Evolutionary conservation across 306 rosid genomes (phyloP), one percentile per base, ranked within the genome.

Genomic region (Gleditsia sinensis): DNA sequence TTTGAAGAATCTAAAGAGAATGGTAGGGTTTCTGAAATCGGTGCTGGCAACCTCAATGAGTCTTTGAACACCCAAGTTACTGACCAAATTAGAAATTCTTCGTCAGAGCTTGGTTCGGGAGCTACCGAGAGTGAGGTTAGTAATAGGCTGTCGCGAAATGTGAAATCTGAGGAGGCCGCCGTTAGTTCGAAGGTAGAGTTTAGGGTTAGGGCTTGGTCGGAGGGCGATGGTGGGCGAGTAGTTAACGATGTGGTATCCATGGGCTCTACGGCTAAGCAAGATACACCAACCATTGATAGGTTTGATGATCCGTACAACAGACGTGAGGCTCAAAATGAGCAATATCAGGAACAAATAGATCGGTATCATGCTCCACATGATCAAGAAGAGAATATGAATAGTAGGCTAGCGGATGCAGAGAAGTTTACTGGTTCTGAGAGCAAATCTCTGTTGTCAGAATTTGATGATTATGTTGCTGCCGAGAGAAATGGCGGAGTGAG

Each of bases 401-500:
- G 46, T 55, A 37, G 46, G 50, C 56, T 34, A 23, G 77, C 21
- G 16, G 80, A 78, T 27, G 50, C 23, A 5, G 86, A 49, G 62
- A 83, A 46, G 14, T 54, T 72, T 55, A 4, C 43, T 19, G 78
- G 55, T 32, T 87, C 83, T 12, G 84, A 78, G 78, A 79, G 70
- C 45, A 83, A 81, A 40, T 86, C 86, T 9, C 63, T 90, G 83
- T 75, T 94, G 45, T 73, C 87, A 0, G 97, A 91, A 74, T 94
- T 94, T 23, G 98, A 94, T 34, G 94, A 85, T 17, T 94, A 67
- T 72, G 96, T 89, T 4, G 94, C 97, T 0, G 80, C 84, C n/a
- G 96, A 89, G 80, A 83, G 83, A 27, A 86, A 83, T 62, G 92
- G 85, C 0, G 76, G 79, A 39, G 67, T 62, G 16, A 49, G 61